Evolutionary conservation across 1,284 basidiomycete genomes (phyloP).

Genomic region (Rhodotorula sp.): DNA sequence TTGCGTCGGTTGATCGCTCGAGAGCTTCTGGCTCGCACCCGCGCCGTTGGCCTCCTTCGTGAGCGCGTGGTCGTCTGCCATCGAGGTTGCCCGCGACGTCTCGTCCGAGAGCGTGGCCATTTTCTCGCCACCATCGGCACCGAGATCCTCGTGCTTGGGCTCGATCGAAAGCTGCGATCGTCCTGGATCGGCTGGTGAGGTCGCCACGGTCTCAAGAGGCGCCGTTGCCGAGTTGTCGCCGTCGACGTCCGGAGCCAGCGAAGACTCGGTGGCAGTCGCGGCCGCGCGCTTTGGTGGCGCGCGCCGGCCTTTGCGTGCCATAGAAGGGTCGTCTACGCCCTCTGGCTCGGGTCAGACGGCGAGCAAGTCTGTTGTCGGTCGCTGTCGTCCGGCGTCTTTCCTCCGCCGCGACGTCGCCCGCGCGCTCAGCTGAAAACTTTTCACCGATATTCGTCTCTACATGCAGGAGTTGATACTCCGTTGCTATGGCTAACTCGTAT

Average conservation of each 20-base stretch:
- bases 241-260: not conserved
- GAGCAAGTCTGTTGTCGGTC: no score
- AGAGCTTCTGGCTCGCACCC: not conserved
- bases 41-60: not conserved
- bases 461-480: no score
- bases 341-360: no score
- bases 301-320: slow-evolving; percentile 2
- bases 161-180: not conserved
- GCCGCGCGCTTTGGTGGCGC: slow-evolving; percentile 3
- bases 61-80: not conserved
- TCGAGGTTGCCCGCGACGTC: not conserved
- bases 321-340: not conserved
- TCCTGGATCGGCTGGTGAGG: not conserved
- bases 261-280: not conserved
- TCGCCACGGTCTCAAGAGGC: slow-evolving; percentile 5
- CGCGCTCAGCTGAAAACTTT: not conserved
- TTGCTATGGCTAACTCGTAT: no score
- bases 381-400: no score
- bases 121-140: not conserved
- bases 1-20: not conserved
- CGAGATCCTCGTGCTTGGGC: not conserved
- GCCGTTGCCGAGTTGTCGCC: slow-evolving; percentile 4
- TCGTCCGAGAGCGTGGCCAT: not conserved
- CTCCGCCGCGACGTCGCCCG: not conserved
- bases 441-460: no score